Conservation (phyloP, 495 filamentous ascomycete species). For the Sordaria brevicollis region DNA sequence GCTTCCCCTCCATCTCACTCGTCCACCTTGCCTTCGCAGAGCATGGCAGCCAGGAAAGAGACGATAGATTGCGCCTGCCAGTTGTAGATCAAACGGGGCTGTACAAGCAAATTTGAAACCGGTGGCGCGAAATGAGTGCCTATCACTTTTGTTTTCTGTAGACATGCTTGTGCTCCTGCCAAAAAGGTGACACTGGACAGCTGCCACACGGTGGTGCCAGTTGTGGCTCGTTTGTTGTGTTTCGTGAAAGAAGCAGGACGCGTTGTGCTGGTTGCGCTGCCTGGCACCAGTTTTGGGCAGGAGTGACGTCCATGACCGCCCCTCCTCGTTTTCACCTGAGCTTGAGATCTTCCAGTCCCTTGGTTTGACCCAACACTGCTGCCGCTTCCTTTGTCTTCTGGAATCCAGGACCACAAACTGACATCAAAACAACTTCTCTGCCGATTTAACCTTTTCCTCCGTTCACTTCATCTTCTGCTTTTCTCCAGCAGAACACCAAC, state of each 20-base stretch:
- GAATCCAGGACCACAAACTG: not conserved
- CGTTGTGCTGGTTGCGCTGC: not conserved
- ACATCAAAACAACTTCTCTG: conserved; percentile 1
- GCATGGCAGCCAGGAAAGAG: not conserved
- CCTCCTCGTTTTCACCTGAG: conserved; percentile 1
- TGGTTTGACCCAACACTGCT: not conserved
- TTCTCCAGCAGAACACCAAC: not conserved
- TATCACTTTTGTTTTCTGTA: not conserved
- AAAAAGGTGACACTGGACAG: not conserved
- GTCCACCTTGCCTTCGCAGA: not conserved
- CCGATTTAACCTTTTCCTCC: not conserved
- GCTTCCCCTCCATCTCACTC: not conserved
- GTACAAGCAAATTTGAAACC: not conserved
- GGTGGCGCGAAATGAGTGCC: not conserved
- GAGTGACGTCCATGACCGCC: conserved; percentile 18
- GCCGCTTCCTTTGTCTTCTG: not conserved
- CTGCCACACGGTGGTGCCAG: not conserved
- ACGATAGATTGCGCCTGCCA: not conserved
- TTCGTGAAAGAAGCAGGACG: not conserved
- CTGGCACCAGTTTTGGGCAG: conserved; percentile 1
- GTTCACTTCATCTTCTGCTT: not conserved
- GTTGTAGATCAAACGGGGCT: not conserved
- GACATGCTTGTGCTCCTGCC: not conserved
- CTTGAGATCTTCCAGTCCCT: conserved; percentile 1
- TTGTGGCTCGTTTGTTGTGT: not conserved